Evolutionary conservation across 2,329 filamentous ascomycete genomes (phyloP).

Genomic region (Furcasterigmium furcatum): DNA sequence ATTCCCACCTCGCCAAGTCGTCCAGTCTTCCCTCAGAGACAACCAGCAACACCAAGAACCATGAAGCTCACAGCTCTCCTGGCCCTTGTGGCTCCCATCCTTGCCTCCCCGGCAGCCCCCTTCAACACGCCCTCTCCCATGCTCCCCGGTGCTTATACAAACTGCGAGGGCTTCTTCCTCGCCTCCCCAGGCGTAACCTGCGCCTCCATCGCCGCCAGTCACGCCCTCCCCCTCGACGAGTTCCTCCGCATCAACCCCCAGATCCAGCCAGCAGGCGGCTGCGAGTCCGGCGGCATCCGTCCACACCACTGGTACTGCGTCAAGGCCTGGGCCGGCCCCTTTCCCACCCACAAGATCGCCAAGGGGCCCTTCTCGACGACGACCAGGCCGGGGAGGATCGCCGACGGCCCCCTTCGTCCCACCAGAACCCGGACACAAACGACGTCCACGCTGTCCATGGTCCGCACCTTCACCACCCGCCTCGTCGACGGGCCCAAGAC

Average conservation of each 20-base stretch:
- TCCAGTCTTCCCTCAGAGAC: not conserved
- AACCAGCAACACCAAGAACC: not conserved
- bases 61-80: constrained; percentile 1
- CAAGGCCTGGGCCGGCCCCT: constrained; percentile 5
- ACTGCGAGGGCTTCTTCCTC: constrained; percentile 5
- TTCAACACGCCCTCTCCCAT: constrained; percentile 11
- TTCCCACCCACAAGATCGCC: not conserved
- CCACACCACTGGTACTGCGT: constrained; percentile 17
- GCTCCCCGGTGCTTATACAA: not conserved
- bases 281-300: constrained; percentile 3
- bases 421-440: not conserved
- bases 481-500: not conserved
- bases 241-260: constrained; percentile 17
- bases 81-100: not conserved
- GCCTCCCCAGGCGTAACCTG: constrained; percentile 6
- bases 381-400: not conserved
- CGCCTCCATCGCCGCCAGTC: constrained; percentile 17
- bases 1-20: not conserved
- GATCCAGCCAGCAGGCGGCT: constrained; percentile 1
- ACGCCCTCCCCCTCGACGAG: constrained; percentile 20
- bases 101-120: not conserved
- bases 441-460: not conserved
- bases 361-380: not conserved
- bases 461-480: too few species aligned
- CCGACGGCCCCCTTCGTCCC: constrained; percentile 1